Base-by-base conservation (phyloP, 768 basidiomycete species). In the Amanita exitialis region DNA sequence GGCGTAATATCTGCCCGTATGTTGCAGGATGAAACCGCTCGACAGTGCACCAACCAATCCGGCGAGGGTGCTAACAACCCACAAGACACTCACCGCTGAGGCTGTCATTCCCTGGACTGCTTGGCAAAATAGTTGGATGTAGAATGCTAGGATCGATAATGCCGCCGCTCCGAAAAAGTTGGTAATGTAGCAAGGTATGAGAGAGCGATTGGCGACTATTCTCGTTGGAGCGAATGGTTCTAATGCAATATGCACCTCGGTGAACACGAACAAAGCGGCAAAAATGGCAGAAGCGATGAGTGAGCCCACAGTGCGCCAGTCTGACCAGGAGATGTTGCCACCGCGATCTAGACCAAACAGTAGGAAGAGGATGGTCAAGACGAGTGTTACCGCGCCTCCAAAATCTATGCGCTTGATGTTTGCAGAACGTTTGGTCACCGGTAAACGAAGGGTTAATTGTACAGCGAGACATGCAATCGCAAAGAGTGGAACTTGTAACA, bases 371-470 rank as follows among this genome's bases (percentile, higher is more conserved):
- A 82, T 67, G 21, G 78, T 64, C 15, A 74, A 47, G 20, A 84
- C 71, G 43, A 85, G 76, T 3, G 72, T 66, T 37, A 74, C 34
- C 0, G 82, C 79, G 13, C 83, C 83, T 3, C 65, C 64, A 55
- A 83, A 83, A 64, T 86, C 83, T 52, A 86, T 68, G 12, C 82
- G 74, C 51, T 70, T 73, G 47, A 86, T 63, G 54, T 82, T 82
- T 4, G 64, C 65, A 2, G 69, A 64, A 0, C 60, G 59, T 9
- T 70, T 64, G 1, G 56, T 57, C 52, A 66, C 66, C 0, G 82
- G 82, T 13, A 83, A 70, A 49, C 74, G 69, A n/a, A 86, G 74
- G 9, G 75, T 69, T 36, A 80, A 49, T 3, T 67, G 64, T 18
- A 83, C 82, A 13, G 76, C 64, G 15, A 71, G 52, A 42, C 82